A percentile compares a stretch with the other conserved stretches of the same genome.
Conservation (phyloP, 2,329 filamentous ascomycete species). For the Cladorrhinum sp. region DNA sequence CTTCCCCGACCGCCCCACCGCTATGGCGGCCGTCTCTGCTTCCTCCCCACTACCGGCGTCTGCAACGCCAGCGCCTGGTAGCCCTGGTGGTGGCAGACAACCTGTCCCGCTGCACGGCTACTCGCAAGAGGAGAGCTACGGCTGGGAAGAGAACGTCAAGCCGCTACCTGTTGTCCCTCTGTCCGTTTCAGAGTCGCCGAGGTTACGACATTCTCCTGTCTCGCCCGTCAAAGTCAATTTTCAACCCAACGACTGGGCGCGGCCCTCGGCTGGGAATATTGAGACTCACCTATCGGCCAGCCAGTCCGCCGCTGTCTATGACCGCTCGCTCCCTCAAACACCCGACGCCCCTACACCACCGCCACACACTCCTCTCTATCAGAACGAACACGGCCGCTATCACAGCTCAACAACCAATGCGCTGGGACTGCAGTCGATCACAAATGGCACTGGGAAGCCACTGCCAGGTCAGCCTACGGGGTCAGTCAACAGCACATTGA, state of each 20-base stretch:
- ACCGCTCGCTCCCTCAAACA: conserved; percentile 34
- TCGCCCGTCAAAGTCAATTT: conserved; percentile 57
- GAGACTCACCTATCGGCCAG: conserved; percentile 34
- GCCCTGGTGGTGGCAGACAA: conserved; percentile 32
- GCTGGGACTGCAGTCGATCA: conserved; percentile 8
- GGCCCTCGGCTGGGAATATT: conserved; percentile 51
- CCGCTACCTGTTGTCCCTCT: conserved; percentile 29
- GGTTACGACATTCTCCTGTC: conserved; percentile 50
- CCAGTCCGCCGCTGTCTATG: conserved; percentile 18
- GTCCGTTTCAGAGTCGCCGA: conserved; percentile 36
- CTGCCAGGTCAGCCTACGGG: conserved; percentile 11
- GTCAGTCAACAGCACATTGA: conserved; percentile 20
- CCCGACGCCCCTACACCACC: conserved; percentile 39
- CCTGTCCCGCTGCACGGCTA: conserved; percentile 36
- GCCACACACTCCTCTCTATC: conserved; percentile 33
- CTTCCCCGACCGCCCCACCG: conserved; percentile 15
- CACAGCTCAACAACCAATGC: conserved; percentile 12
- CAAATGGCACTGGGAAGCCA: conserved; percentile 15
- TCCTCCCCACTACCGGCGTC: conserved; percentile 27
- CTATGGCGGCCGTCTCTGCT: conserved; percentile 34
- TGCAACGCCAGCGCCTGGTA: conserved; percentile 26
- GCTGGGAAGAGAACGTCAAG: conserved; percentile 33
- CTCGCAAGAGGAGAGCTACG: conserved; percentile 34
- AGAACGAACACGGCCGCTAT: conserved; percentile 18
- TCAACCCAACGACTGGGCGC: conserved; percentile 50